phyloP scores from a whole-genome alignment of 495 filamentous ascomycete species.

The Trypethelium eluteriae region DNA sequence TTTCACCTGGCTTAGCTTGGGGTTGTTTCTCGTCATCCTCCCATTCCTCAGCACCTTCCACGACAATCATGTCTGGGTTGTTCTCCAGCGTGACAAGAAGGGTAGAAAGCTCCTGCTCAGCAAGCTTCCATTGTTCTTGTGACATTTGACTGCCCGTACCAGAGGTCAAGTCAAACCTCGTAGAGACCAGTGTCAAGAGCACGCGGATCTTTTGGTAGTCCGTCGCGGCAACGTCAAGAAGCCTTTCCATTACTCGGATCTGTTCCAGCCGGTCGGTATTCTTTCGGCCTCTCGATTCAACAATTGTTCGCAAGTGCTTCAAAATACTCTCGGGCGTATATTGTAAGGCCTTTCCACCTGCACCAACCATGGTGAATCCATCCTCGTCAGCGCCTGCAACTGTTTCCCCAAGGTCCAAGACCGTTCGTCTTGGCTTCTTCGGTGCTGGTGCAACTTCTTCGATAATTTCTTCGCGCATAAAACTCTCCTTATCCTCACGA shows the following conservation, averaged over 20 bases:
- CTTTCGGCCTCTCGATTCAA: constrained; percentile 96
- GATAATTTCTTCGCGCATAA: constrained; percentile 79
- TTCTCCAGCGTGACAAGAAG: constrained; percentile 73
- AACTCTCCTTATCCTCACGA: constrained; percentile 71
- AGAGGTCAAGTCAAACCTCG: constrained; percentile 85
- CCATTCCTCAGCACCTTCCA: constrained; percentile 94
- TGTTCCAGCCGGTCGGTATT: constrained; percentile 93
- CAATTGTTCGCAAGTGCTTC: constrained; percentile 85
- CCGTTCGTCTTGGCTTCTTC: constrained; percentile 42
- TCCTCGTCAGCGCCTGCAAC: constrained; percentile 54
- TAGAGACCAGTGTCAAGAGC: constrained; percentile 83
- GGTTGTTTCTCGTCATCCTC: constrained; percentile 96
- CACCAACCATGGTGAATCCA: constrained; percentile 78
- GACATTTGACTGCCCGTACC: constrained; percentile 81
- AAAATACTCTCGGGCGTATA: constrained; percentile 97
- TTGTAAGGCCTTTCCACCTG: constrained; percentile 73
- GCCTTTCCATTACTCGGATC: constrained; percentile 94
- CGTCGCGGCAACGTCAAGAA: constrained; percentile 75
- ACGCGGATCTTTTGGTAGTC: constrained; percentile 95
- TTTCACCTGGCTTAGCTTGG: constrained; percentile 58
- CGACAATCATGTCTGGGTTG: constrained; percentile 66
- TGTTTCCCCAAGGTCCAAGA: constrained; percentile 35
- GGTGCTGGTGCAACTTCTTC: constrained; percentile 46
- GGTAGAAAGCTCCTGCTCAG: constrained; percentile 71
- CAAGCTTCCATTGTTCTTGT: constrained; percentile 92